phyloP scores from a whole-genome alignment of 805 yeast genomes.

The Pichia membranifaciens region DNA sequence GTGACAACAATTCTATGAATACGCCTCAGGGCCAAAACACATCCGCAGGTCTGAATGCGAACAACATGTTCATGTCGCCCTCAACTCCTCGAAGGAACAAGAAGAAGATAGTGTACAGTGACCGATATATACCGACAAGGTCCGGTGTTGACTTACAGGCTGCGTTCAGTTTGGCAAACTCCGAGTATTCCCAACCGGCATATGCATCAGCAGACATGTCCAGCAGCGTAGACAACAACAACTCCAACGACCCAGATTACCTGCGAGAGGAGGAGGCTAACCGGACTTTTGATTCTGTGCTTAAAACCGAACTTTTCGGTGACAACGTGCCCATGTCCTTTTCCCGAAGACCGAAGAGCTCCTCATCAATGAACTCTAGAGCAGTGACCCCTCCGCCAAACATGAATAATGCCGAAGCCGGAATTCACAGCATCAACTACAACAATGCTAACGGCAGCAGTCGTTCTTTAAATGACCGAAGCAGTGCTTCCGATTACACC shows the following conservation, averaged over 20 bases:
- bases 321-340: slow-evolving; percentile 56
- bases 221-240: not conserved
- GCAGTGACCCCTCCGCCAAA: slow-evolving; percentile 22
- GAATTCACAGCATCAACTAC: not conserved
- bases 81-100: slow-evolving; percentile 42
- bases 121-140: slow-evolving; percentile 82
- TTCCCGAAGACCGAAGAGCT: slow-evolving; percentile 8
- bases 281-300: slow-evolving; percentile 75
- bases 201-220: not conserved
- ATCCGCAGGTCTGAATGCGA: slow-evolving; percentile 6
- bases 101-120: slow-evolving; percentile 57
- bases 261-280: slow-evolving; percentile 78
- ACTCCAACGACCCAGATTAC: slow-evolving; percentile 52
- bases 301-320: slow-evolving; percentile 89
- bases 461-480: slow-evolving; percentile 1
- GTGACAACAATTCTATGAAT: not conserved
- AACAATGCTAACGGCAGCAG: not conserved
- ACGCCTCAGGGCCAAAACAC: not conserved
- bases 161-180: slow-evolving; percentile 50
- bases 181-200: slow-evolving; percentile 29
- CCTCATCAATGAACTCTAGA: slow-evolving; percentile 1
- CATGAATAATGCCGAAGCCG: not conserved
- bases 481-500: not conserved
- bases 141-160: slow-evolving; percentile 85
- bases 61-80: slow-evolving; percentile 27